Percentiles rank a stretch among this genome's conserved stretches.
Evolutionary conservation across 371 early-diverging fungal genomes (phyloP).

Genomic region (Choanephora cucurbitarum): DNA sequence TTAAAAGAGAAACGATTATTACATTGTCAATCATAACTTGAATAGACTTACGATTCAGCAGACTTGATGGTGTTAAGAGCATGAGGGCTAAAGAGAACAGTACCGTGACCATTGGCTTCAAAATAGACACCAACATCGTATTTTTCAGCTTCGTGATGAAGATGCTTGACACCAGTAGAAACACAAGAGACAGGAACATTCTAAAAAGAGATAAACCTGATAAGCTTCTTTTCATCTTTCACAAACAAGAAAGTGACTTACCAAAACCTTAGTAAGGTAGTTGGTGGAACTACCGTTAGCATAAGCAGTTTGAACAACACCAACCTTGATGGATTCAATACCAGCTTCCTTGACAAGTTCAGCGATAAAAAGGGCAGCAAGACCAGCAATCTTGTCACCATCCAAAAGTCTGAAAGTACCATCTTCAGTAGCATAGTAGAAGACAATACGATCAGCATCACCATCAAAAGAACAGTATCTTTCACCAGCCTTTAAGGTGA

Average conservation of each 20-base stretch:
- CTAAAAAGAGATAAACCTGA: too few relatives aligned
- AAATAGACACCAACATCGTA: slow-evolving; percentile 99
- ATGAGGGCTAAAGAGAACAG: slow-evolving; percentile 90
- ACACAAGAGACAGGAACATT: slow-evolving; percentile 94
- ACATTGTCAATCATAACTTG: too few relatives aligned
- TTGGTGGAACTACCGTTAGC: slow-evolving; percentile 96
- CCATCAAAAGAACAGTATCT: slow-evolving; percentile 96
- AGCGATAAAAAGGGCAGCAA: slow-evolving; percentile 91
- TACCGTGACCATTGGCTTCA: slow-evolving; percentile 99
- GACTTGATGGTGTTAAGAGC: slow-evolving; percentile 79
- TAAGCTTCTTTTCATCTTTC: slow-evolving; percentile 1
- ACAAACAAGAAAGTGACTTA: slow-evolving; percentile 32
- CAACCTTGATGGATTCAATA: slow-evolving; percentile 79
- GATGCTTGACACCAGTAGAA: slow-evolving; percentile 99
- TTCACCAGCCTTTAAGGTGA: slow-evolving; percentile 61
- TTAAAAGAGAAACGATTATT: too few relatives aligned
- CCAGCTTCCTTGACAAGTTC: slow-evolving; percentile 82
- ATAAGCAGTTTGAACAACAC: slow-evolving; percentile 99
- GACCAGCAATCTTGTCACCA: slow-evolving; percentile 97
- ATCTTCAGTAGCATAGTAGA: slow-evolving; percentile 81
- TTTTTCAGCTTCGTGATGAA: slow-evolving; percentile 96
- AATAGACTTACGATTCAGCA: slow-evolving; percentile 58
- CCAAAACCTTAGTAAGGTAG: slow-evolving; percentile 85
- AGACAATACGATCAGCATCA: slow-evolving; percentile 99
- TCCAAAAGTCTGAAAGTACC: slow-evolving; percentile 88